Conservation (phyloP, 2,329 filamentous ascomycete genomes). For the Aspergillus sp. region DNA sequence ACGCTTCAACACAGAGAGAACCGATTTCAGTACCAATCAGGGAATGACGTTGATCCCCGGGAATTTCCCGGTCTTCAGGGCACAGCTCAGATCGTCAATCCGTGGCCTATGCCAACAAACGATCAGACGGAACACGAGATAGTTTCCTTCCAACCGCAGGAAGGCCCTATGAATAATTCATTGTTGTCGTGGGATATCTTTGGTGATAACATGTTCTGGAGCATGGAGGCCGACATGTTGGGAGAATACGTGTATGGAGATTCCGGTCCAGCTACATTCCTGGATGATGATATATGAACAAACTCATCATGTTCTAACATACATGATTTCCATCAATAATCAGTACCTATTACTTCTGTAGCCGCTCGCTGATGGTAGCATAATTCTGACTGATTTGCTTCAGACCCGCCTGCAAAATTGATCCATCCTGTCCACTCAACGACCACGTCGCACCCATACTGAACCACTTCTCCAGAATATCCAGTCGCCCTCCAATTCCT, state of each 20-base stretch:
- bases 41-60: too few species aligned
- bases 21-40: too few species aligned
- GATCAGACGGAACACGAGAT: too few species aligned
- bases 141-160: not conserved
- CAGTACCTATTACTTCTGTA: conserved; percentile 11
- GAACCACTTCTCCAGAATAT: conserved; percentile 44
- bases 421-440: conserved; percentile 36
- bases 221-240: conserved; percentile 28
- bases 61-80: too few species aligned
- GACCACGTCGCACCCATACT: conserved; percentile 40
- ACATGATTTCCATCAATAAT: not conserved
- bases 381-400: conserved; percentile 34
- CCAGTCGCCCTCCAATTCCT: conserved; percentile 41
- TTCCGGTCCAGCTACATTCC: conserved; percentile 9
- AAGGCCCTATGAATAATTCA: not conserved
- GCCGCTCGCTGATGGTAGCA: conserved; percentile 21
- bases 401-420: conserved; percentile 37
- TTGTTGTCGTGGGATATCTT: conserved; percentile 13
- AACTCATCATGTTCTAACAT: not conserved
- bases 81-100: too few species aligned
- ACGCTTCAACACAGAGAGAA: too few species aligned
- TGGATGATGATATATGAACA: conserved; percentile 1
- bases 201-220: conserved; percentile 16
- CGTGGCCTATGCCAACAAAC: too few species aligned
- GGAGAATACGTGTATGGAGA: conserved; percentile 34